Base-by-base conservation (phyloP, 805 yeast genomes). In the Candida awuae region DNA sequence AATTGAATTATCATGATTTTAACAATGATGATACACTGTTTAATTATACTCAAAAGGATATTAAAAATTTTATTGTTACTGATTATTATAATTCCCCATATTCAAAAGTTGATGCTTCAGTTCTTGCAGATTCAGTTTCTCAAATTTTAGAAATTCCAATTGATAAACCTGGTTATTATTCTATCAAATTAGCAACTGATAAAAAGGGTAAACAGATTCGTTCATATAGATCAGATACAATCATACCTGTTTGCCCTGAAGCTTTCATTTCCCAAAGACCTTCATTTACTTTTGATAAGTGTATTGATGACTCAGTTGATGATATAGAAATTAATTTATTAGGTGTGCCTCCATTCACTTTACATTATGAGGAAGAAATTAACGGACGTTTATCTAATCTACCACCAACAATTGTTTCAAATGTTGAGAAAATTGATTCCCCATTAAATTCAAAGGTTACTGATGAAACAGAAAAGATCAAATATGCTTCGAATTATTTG, bases 321-420 rank as follows among this genome's bases (percentile, higher is more conserved):
- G 46, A 56, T 12, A 45, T 68, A 35, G 54, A 66, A 17, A 67
- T 90, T 23, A 64, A 70, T 2, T 72, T 80, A 1, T 59, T 65
- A 15, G 97, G 97, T 38, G 83, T 86, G 2, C 80, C 90, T 1
- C 97, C 98, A 0, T 58, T 83, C 42, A 71, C 71, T 17, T 60
- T 83, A 26, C 63, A 66, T 30, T 80, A 80, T 52, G 61, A 61
- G 27, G 70, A 68, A 32, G 76, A 75, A 43, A 49, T 65, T 13
- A 56, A 61, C 40, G 65, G 63, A 0, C 49, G 45, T 16, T 38
- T 58, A 13, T 45, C 55, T 1, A 47, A 54, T 26, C 35, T 55
- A n/a, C 61, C 61, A 2, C 49, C 52, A 14, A 49, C 52, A 3
- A 45, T 55, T 10, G 55, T 70, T 17, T 81, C 83, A 2, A 74